Evolutionary conservation across 208 protist species (phyloP).

Genomic region (Leishmania mexicana): DNA sequence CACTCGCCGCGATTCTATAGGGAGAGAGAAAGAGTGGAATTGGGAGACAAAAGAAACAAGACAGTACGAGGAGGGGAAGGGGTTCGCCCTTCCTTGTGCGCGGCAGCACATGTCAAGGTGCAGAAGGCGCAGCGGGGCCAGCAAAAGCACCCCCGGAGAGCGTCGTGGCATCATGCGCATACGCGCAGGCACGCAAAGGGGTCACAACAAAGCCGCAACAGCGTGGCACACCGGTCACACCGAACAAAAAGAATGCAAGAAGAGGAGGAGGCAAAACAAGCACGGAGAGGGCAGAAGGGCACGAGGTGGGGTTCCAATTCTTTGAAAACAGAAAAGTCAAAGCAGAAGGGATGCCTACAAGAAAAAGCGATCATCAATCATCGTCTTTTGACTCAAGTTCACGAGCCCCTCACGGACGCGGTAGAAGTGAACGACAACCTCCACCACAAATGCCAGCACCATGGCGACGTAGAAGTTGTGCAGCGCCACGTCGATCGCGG

Average conservation of each 20-base stretch:
- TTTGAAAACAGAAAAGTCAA: not conserved
- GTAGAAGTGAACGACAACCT: conserved; percentile 62
- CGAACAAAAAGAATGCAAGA: not conserved
- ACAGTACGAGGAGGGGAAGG: not conserved
- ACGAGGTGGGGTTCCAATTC: not conserved
- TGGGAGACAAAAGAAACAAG: not conserved
- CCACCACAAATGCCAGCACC: conserved; percentile 63
- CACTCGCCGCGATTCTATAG: not conserved
- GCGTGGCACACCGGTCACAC: not conserved
- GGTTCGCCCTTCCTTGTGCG: not conserved
- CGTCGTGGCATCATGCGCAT: not conserved
- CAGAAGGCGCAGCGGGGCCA: not conserved
- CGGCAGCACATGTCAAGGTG: not conserved
- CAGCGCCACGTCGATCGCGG: conserved; percentile 63
- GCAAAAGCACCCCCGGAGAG: not conserved
- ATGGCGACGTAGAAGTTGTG: conserved; percentile 69
- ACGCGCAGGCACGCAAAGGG: not conserved
- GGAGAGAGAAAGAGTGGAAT: not conserved
- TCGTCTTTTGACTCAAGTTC: conserved; percentile 80
- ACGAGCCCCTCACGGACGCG: conserved; percentile 53
- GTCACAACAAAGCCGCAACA: not conserved
- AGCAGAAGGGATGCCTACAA: conserved; percentile 28
- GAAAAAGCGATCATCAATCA: conserved; percentile 86
- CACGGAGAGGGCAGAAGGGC: not conserved
- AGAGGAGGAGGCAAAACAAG: not conserved